Conservation (phyloP, 441 rosid genomes). For the Populus hybrid region DNA sequence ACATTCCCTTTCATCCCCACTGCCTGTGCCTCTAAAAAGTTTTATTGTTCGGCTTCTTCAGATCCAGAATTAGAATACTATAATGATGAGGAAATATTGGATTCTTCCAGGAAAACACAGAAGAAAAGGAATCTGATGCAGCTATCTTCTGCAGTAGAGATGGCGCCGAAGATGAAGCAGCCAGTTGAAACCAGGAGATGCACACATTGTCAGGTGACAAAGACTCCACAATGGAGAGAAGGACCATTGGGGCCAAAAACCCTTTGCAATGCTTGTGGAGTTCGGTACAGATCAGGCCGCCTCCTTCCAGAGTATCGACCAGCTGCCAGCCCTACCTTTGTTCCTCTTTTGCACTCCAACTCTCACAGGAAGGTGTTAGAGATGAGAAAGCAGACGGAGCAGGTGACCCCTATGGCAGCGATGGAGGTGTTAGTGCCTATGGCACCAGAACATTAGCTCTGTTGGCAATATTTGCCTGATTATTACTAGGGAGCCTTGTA, state of each 20-base stretch:
- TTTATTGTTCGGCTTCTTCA: slow-evolving; percentile 20
- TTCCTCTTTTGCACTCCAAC: slow-evolving; percentile 77
- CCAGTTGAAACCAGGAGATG: slow-evolving; percentile 47
- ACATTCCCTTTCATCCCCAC: slow-evolving; percentile 27
- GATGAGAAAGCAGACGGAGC: slow-evolving; percentile 61
- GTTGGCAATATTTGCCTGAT: slow-evolving; percentile 37
- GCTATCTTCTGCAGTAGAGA: slow-evolving; percentile 32
- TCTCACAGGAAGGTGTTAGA: slow-evolving; percentile 88
- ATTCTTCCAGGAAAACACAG: slow-evolving; percentile 40
- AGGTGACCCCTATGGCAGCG: slow-evolving; percentile 11
- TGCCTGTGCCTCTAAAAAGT: slow-evolving; percentile 21
- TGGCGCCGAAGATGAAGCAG: slow-evolving; percentile 18
- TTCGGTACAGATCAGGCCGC: slow-evolving; percentile 84
- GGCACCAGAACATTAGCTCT: slow-evolving; percentile 27
- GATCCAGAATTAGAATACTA: slow-evolving; percentile 38
- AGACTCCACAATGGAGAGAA: slow-evolving; percentile 97
- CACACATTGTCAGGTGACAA: slow-evolving; percentile 73
- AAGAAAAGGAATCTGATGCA: slow-evolving; percentile 32
- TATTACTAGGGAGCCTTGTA: slow-evolving; percentile 26
- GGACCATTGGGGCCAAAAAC: slow-evolving; percentile 96
- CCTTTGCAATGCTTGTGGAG: slow-evolving; percentile 88
- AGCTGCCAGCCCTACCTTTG: slow-evolving; percentile 83
- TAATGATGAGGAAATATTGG: slow-evolving; percentile 27
- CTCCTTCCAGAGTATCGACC: slow-evolving; percentile 91
- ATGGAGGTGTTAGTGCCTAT: slow-evolving; percentile 11